Base-by-base conservation (phyloP, 306 rosid genomes). In the Purshia tridentata region DNA sequence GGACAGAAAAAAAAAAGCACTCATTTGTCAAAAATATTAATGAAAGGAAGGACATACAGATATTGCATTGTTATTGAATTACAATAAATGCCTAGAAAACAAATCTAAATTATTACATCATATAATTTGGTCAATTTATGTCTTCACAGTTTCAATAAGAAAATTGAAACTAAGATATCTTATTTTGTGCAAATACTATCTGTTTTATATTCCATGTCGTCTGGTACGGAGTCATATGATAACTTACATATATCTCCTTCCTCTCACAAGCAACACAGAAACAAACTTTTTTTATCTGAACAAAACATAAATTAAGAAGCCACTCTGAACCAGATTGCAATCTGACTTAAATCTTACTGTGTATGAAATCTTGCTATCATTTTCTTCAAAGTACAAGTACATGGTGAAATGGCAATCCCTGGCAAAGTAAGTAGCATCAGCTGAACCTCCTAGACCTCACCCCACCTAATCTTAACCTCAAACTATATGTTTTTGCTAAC, bases 1-100 rank as follows among this genome's bases (percentile, higher is more conserved):
- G 55, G 8, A 78, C 69, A 60, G 61, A 23, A 55, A 70, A 73
- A 58, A 58, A 37, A 3, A 41, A 49, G 44, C 41, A 56, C 39
- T 54, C 39, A 54, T 22, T 29, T 29, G 1, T 29, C 2, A 3
- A 29, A 29, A 29, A 12, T 41, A 44, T 11, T 53, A 70, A 13
- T 29, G 50, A 13, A 10, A 46, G 41, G 18, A 55, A 19, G n/a
- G 15, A 16, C 18, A 1, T 40, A 44, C 20, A 29, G 18, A 46
- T 42, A 37, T 62, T 4, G 6, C 65, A 22, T 19, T 56, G 60
- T 22, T 52, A 19, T 8, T 22, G 22, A 20, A 56, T 42, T 59
- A 35, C 19, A 29, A 29, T 29, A 29, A 19, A 41, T 52, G 56
- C 3, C 20, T 3, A 6, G n/a, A 1, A 42, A 62, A 16, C 4